Conservation (phyloP, 306 rosid genomes). For the Acmispon strigosus region DNA sequence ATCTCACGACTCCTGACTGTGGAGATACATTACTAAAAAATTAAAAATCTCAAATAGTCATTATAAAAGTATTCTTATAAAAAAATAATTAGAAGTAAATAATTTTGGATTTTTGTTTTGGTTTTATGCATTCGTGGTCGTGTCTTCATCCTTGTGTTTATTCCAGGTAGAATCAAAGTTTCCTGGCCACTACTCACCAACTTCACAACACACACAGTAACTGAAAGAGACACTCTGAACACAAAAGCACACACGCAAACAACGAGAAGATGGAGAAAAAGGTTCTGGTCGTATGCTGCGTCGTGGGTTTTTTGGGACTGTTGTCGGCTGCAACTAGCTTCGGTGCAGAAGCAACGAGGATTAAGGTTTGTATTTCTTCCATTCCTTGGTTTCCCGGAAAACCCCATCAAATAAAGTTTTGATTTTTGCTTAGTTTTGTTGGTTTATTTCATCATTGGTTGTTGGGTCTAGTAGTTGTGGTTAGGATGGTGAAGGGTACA, state of each 20-base stretch:
- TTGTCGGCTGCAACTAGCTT: conserved; percentile 72
- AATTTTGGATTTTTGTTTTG: too few species aligned
- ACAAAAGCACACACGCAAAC: not conserved
- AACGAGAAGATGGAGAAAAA: conserved; percentile 55
- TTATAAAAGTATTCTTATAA: too few species aligned
- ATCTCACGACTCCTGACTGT: too few species aligned
- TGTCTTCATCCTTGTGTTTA: not conserved
- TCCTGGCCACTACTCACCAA: not conserved
- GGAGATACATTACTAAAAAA: too few species aligned
- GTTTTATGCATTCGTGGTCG: not conserved
- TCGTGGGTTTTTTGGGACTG: conserved; percentile 60
- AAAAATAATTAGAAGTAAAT: too few species aligned
- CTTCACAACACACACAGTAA: not conserved
- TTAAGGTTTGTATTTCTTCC: conserved; percentile 47
- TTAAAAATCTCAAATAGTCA: too few species aligned
- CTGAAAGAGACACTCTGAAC: not conserved
- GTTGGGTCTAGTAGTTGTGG: not conserved
- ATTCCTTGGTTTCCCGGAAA: not conserved
- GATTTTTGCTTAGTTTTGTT: not conserved
- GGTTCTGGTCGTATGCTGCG: conserved; percentile 37
- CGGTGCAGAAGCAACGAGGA: conserved; percentile 75
- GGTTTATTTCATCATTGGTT: not conserved
- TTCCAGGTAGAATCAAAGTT: not conserved
- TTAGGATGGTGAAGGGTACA: not conserved
- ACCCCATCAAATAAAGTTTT: not conserved